Evolutionary conservation across 2,329 filamentous ascomycete genomes (phyloP).

Genomic region (Pseudogymnoascus pannorum): DNA sequence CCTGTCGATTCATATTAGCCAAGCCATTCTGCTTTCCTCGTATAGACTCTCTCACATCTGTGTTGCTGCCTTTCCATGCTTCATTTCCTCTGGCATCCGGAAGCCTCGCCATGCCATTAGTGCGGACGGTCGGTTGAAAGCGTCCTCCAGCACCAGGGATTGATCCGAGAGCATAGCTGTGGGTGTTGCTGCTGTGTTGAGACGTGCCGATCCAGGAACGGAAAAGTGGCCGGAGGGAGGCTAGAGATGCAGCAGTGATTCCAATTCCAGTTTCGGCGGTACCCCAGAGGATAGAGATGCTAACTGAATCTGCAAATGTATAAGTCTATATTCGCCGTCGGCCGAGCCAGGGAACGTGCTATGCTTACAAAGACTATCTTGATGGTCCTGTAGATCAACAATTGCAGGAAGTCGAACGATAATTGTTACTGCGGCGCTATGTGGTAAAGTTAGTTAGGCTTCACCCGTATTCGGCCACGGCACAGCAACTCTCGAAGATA

Average conservation of each 20-base stretch:
- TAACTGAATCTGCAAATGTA: constrained; percentile 31
- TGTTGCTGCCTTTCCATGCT: too few species aligned
- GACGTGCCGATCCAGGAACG: constrained; percentile 22
- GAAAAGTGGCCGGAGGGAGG: constrained; percentile 47
- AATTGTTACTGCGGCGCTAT: constrained; percentile 46
- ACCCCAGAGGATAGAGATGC: constrained; percentile 49
- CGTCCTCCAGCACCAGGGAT: too few species aligned
- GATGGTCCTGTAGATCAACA: constrained; percentile 9
- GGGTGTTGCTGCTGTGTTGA: too few species aligned
- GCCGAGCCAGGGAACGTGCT: background rate
- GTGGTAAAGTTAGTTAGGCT: background rate
- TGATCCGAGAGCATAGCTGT: too few species aligned
- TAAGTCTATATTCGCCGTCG: background rate
- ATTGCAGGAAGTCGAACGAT: constrained; percentile 38
- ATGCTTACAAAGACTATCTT: constrained; percentile 14
- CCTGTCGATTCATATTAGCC: too few species aligned
- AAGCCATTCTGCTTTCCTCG: too few species aligned
- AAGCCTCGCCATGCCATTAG: too few species aligned
- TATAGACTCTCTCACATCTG: too few species aligned
- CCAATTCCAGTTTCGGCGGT: constrained; percentile 48
- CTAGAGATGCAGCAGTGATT: constrained; percentile 46
- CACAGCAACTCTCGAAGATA: background rate
- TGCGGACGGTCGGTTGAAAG: too few species aligned
- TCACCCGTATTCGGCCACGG: background rate
- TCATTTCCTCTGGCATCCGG: too few species aligned